Evolutionary conservation across 2,329 filamentous ascomycete genomes (phyloP).

Genomic region (Thielaviopsis ethacetica): DNA sequence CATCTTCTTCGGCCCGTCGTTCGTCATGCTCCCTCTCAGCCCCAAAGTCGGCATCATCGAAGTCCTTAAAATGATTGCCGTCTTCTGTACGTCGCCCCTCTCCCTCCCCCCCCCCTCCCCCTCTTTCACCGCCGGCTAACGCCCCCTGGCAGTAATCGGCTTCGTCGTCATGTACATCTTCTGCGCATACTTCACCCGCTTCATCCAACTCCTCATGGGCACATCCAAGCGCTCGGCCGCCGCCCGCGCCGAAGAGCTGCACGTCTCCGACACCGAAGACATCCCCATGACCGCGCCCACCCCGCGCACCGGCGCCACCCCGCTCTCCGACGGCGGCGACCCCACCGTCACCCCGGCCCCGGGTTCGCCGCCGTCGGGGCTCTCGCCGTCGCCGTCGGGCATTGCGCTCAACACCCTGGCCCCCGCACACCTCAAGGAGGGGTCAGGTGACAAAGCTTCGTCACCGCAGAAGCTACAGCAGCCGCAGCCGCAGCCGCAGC

Average conservation of each 20-base stretch:
- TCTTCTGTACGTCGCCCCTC: constrained; percentile 31
- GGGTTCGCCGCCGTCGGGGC: constrained; percentile 8
- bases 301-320: constrained; percentile 11
- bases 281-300: constrained; percentile 27
- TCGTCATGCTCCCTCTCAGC: constrained; percentile 41
- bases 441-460: background rate
- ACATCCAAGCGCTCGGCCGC: constrained; percentile 34
- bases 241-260: constrained; percentile 33
- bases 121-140: too few relatives aligned
- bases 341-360: background rate
- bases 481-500: constrained; percentile 13
- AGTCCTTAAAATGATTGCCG: constrained; percentile 40
- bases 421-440: constrained; percentile 14
- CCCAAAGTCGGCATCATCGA: constrained; percentile 35
- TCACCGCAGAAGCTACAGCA: too few relatives aligned
- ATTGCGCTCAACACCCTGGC: constrained; percentile 16
- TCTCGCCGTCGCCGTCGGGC: constrained; percentile 12
- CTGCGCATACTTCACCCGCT: constrained; percentile 37
- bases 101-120: too few relatives aligned
- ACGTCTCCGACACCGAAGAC: constrained; percentile 22
- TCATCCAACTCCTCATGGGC: constrained; percentile 33
- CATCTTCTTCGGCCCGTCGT: constrained; percentile 41
- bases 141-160: constrained; percentile 29
- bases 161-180: constrained; percentile 35
- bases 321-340: constrained; percentile 13